Conservation (phyloP, 495 filamentous ascomycete species). For the Friedmanniomyces endolithicus region DNA sequence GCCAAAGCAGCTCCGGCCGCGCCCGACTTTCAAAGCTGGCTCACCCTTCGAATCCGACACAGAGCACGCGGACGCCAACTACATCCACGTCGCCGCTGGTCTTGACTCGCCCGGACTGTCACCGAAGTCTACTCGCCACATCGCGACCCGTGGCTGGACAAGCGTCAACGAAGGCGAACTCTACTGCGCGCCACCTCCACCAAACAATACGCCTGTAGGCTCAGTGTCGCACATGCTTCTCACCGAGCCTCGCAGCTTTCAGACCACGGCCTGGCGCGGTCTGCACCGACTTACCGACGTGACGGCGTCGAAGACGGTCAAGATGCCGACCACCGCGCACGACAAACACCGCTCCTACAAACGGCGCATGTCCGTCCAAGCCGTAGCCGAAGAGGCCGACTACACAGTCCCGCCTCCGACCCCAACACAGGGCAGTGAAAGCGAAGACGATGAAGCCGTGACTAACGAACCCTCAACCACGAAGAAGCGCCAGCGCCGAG, state of each 20-base stretch:
- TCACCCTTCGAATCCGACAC: slow-evolving; percentile 12
- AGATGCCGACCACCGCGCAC: slow-evolving; percentile 3
- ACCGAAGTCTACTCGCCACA: slow-evolving; percentile 6
- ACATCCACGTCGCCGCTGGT: neutral
- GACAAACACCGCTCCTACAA: slow-evolving; percentile 9
- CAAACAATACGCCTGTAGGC: neutral
- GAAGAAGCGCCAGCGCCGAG: neutral
- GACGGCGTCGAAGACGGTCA: neutral
- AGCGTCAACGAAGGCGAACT: neutral
- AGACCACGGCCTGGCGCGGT: slow-evolving; percentile 1
- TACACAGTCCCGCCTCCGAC: neutral
- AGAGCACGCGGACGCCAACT: neutral
- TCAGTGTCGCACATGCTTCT: slow-evolving; percentile 2
- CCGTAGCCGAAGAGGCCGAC: neutral
- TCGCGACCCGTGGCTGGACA: slow-evolving; percentile 1
- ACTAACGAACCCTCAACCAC: neutral
- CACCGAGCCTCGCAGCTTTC: slow-evolving; percentile 1
- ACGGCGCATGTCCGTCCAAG: slow-evolving; percentile 1
- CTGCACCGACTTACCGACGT: neutral
- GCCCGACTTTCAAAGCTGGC: slow-evolving; percentile 10
- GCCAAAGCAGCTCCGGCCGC: slow-evolving; percentile 1
- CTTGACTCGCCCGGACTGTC: slow-evolving; percentile 8
- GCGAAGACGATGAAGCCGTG: neutral
- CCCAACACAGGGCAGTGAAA: neutral
- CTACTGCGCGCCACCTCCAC: neutral